Conservation (phyloP, 257 asterid species). For the Schizonepeta tenuifolia region DNA sequence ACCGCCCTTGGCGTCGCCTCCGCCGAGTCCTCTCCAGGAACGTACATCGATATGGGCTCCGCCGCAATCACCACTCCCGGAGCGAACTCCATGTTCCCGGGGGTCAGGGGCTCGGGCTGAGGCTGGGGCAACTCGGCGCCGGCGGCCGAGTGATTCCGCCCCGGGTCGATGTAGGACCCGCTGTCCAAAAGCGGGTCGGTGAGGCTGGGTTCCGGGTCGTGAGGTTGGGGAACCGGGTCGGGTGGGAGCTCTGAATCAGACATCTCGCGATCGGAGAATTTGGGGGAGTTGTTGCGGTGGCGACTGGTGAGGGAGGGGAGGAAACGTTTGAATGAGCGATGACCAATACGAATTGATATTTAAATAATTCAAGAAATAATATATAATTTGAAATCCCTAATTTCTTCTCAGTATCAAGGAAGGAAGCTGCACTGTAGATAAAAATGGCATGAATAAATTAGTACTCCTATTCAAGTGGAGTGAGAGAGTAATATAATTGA, state of each 20-base stretch:
- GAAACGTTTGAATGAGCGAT: constrained; percentile 12
- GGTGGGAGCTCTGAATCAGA: constrained; percentile 27
- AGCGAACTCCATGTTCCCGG: constrained; percentile 22
- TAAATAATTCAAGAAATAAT: not conserved
- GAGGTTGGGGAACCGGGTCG: constrained; percentile 24
- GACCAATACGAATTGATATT: not conserved
- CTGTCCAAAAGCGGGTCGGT: constrained; percentile 38
- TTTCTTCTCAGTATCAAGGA: not conserved
- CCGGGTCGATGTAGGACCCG: constrained; percentile 39
- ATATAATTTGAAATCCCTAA: constrained; percentile 20
- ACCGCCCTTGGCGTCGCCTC: constrained; percentile 28
- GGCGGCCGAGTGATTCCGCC: constrained; percentile 2
- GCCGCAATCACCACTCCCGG: constrained; percentile 45
- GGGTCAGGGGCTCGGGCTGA: not conserved
- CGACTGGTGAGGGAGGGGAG: too few species aligned
- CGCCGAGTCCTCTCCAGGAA: constrained; percentile 31
- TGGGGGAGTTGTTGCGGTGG: constrained; percentile 7
- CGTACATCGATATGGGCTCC: constrained; percentile 45
- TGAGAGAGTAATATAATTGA: not conserved
- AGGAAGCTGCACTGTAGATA: not conserved
- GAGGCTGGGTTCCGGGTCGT: constrained; percentile 9
- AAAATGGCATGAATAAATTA: not conserved
- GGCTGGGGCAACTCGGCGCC: constrained; percentile 28
- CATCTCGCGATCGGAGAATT: constrained; percentile 31
- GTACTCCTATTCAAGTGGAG: not conserved